Evolutionary conservation across 202 grass and related monocot genomes (phyloP).

Genomic region (Brachypodium distachyon): DNA sequence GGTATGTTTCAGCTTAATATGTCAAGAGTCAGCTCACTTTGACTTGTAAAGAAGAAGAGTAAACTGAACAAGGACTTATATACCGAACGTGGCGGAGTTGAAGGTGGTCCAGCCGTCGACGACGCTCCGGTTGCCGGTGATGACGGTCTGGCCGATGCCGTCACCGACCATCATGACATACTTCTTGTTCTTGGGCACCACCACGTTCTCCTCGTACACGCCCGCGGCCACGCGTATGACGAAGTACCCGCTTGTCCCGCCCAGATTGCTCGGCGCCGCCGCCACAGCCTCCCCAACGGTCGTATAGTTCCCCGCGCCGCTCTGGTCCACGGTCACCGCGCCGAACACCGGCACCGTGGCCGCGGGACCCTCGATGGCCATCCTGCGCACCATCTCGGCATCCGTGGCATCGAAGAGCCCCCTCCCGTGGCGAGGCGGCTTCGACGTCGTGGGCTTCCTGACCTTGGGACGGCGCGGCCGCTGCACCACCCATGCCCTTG

Average conservation of each 20-base stretch:
- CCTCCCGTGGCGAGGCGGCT: conserved; percentile 25
- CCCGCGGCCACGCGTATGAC: conserved; percentile 56
- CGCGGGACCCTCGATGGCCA: conserved; percentile 5
- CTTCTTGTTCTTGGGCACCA: conserved; percentile 62
- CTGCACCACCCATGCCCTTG: conserved; percentile 76
- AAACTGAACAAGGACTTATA: background rate
- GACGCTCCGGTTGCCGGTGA: conserved; percentile 63
- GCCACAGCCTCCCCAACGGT: conserved; percentile 47
- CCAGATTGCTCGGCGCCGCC: conserved; percentile 49
- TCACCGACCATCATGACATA: conserved; percentile 85
- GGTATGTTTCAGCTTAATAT: background rate
- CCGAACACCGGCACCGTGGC: conserved; percentile 24
- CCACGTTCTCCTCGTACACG: conserved; percentile 76
- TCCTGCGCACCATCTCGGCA: conserved; percentile 33
- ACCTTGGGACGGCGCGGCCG: background rate
- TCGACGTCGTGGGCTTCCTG: conserved; percentile 12
- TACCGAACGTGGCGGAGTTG: conserved; percentile 83
- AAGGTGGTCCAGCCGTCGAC: conserved; percentile 93
- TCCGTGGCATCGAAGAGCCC: conserved; percentile 39
- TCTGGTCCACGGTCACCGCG: conserved; percentile 51
- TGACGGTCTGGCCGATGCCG: conserved; percentile 68
- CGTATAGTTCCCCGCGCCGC: conserved; percentile 55
- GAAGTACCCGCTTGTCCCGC: conserved; percentile 45
- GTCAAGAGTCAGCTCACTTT: background rate
- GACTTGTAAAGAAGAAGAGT: background rate